Base-by-base conservation (phyloP, 2,329 filamentous ascomycete species). In the Ophiostoma sp. region DNA sequence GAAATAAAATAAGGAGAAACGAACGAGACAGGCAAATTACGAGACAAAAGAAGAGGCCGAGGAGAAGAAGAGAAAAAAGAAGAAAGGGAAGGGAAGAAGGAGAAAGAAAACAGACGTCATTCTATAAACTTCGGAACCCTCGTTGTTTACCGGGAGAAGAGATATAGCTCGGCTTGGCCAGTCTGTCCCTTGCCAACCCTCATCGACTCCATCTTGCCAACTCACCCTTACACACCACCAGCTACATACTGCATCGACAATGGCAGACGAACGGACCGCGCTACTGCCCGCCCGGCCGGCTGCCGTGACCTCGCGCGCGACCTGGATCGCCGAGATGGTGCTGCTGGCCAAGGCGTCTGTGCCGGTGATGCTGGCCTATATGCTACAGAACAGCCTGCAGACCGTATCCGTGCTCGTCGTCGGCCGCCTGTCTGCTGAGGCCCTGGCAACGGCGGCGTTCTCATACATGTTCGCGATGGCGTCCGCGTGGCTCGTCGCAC, bases 401-500 rank as follows among this genome's bases (percentile, higher is more conserved):
- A 96, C 92, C 0, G 76, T 90, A 1, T 95, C 91, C 0, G 90
- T 96, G 4, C 80, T 96, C 63, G 88, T 96, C 49, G 91, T 92
- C 3, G 92, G 92, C 9, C 87, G 91, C 2, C 80, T 92, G 0
- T 93, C 90, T 0, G 89, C 92, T 0, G 89, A 95, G 76, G 87
- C 92, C 1, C 80, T 96, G 6, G 91, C 92, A 0, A 91, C 89
- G 0, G 89, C 91, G 0, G 92, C 92, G 0, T 96, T 96, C 74
- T 91, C 90, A 1, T 94, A 95, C 80, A 96, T 96, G 92, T 96
- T 96, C 73, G 92, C 92, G 67, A 93, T 94, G 90, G 88, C 90
- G 36, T 92, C 91, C 0, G 92, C 88, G 0, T 96, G 92, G 92
- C 84, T 96, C 49, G 90, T 96, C 69, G 92, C 89, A 0, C 84